Conservation (phyloP, 495 filamentous ascomycete species). For the Clohesyomyces aquaticus region DNA sequence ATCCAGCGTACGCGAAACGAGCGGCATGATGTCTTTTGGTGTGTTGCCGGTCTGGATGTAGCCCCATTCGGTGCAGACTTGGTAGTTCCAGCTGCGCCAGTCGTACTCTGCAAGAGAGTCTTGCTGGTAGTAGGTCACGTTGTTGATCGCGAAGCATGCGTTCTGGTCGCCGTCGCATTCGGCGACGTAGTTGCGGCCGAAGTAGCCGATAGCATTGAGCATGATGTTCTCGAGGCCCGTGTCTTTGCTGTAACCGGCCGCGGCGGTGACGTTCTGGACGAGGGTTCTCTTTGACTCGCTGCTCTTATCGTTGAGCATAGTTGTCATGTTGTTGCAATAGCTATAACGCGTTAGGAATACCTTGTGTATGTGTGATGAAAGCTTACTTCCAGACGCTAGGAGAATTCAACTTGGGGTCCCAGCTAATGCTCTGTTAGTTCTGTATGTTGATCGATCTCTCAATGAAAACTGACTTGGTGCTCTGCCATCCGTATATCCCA, state of each 20-base stretch:
- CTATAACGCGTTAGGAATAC: slow-evolving; percentile 49
- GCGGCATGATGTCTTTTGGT: slow-evolving; percentile 59
- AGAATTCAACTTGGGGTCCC: slow-evolving; percentile 65
- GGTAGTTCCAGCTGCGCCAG: slow-evolving; percentile 44
- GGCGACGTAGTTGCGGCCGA: slow-evolving; percentile 52
- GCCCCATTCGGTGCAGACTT: slow-evolving; percentile 63
- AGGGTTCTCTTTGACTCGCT: slow-evolving; percentile 48
- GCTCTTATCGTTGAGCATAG: slow-evolving; percentile 53
- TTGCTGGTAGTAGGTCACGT: slow-evolving; percentile 55
- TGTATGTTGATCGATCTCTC: too few relatives aligned
- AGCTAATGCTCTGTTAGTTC: slow-evolving; percentile 42
- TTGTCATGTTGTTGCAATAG: slow-evolving; percentile 64
- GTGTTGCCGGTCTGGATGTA: slow-evolving; percentile 69
- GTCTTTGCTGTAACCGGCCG: slow-evolving; percentile 60
- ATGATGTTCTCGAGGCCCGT: slow-evolving; percentile 57
- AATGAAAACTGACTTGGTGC: slow-evolving; percentile 50
- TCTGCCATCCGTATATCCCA: slow-evolving; percentile 62
- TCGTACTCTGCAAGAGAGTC: slow-evolving; percentile 52
- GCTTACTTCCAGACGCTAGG: slow-evolving; percentile 53
- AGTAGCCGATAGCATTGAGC: slow-evolving; percentile 69
- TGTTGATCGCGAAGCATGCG: slow-evolving; percentile 56
- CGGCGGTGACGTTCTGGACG: slow-evolving; percentile 54
- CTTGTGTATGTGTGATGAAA: slow-evolving; percentile 23
- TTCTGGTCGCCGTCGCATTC: slow-evolving; percentile 54
- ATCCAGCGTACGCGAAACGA: slow-evolving; percentile 67